Evolutionary conservation across 768 basidiomycete genomes (phyloP), one percentile per base, ranked within the genome.

Genomic region (Leccinum broughii): DNA sequence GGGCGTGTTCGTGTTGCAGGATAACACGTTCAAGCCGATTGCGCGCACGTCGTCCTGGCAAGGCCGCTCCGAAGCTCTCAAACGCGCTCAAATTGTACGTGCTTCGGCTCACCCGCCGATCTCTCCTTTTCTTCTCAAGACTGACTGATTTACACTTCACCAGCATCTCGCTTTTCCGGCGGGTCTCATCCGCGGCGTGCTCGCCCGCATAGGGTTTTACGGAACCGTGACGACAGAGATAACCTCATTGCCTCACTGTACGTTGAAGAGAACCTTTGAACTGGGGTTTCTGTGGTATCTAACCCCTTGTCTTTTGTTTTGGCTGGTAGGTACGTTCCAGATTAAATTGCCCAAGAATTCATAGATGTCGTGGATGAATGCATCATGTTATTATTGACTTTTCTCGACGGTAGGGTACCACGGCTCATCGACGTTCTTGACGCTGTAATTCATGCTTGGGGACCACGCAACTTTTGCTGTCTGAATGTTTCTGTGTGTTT

Each of bases 1-100:
- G 93, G 95, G 95, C 5, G 87, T 95, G 15, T 97, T 95, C 63
- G 95, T 97, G 4, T 80, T 98, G 1, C 94, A 96, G 74, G 95
- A 97, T 64, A 93, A 94, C 66, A 74, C 85, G 0, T 97, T 97
- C 77, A 93, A 89, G 66, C 92, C 95, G 0, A 85, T 96, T 46
- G 74, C 85, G 4, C 85, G 91, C 39, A 73, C 96, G 46, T 94
- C 93, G 2, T 90, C 92, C 1, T 88, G 88, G 82, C 82, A 89
- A 64, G 88, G 93, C 17, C 80, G 88, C 14, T 78, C 85, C 17
- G 90, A 92, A 52, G 87, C 93, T 11, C 76, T 89, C 9, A 85
- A 79, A 65, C 82, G 81, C 57, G 89, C 92, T 2, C 88, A 82
- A 74, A 65, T 90, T 57, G 94, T 95, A 63, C 22, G 86, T 51